Conservation (phyloP, 2,329 filamentous ascomycete species). For the Endoconidiophora polonica region DNA sequence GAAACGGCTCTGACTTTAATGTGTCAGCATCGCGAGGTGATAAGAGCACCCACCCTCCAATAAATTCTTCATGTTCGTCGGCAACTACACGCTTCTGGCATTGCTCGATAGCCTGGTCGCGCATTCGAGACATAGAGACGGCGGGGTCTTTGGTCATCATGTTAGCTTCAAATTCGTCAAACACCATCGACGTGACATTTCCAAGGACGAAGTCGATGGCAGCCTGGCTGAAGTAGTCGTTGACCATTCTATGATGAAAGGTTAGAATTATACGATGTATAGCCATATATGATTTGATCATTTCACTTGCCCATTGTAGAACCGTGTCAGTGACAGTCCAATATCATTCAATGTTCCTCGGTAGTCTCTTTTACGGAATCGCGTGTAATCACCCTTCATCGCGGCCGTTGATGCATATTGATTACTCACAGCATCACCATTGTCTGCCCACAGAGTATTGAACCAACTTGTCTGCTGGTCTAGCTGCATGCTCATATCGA, state of each 20-base stretch:
- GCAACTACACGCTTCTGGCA: constrained; percentile 75
- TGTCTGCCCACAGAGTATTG: constrained; percentile 93
- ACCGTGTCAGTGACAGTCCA: constrained; percentile 66
- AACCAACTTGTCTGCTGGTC: constrained; percentile 84
- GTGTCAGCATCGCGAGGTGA: constrained; percentile 56
- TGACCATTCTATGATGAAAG: constrained; percentile 56
- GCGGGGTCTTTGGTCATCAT: constrained; percentile 90
- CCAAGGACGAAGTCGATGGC: constrained; percentile 89
- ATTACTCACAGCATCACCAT: constrained; percentile 86
- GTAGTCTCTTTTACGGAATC: constrained; percentile 79
- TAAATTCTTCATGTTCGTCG: constrained; percentile 67
- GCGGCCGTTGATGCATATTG: constrained; percentile 93
- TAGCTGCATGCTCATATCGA: constrained; percentile 55
- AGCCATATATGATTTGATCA: neutral
- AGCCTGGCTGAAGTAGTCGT: constrained; percentile 91
- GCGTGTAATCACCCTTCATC: constrained; percentile 90
- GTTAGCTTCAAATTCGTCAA: constrained; percentile 84
- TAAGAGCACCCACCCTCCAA: constrained; percentile 77
- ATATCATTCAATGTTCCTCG: constrained; percentile 83
- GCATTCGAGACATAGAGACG: constrained; percentile 66
- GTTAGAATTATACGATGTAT: neutral
- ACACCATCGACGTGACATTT: constrained; percentile 68
- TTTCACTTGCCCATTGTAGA: constrained; percentile 43
- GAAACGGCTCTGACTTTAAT: constrained; percentile 60
- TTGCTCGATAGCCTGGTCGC: constrained; percentile 78